These are phyloP conservation scores for Eutrema yunnanense DNA, from an alignment of 345 rosid genomes.

Conservation along the genomic window DNA sequence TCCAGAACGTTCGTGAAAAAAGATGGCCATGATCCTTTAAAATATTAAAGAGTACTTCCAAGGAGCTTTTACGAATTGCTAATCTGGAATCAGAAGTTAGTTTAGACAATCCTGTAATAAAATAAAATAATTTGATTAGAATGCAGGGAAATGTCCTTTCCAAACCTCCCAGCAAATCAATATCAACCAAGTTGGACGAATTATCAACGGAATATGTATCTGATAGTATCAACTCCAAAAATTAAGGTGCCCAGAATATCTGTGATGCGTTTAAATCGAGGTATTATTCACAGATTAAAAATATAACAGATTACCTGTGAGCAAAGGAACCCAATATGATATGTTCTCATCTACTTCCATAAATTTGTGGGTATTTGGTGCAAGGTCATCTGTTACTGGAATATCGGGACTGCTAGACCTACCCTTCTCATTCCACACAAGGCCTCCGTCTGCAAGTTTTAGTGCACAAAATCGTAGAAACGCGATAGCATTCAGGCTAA, in stretches of 20 bases:
- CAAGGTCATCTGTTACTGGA: conserved; percentile 33
- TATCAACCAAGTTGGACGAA: conserved; percentile 1
- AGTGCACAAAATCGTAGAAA: conserved; percentile 93
- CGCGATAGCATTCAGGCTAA: conserved; percentile 93
- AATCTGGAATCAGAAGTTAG: conserved; percentile 80
- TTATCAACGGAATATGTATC: neutral
- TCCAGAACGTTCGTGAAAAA: conserved; percentile 75
- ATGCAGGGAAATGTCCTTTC: conserved; percentile 11
- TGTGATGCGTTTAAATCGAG: neutral
- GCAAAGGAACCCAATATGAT: conserved; percentile 89
- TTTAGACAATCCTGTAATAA: conserved; percentile 72
- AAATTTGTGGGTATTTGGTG: conserved; percentile 30
- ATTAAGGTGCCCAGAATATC: neutral
- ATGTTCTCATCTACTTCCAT: conserved; percentile 61
- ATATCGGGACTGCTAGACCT: conserved; percentile 33
- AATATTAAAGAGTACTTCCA: conserved; percentile 92
- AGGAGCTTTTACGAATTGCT: conserved; percentile 76
- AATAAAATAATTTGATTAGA: conserved; percentile 6
- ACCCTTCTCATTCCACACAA: conserved; percentile 56
- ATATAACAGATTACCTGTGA: conserved; percentile 53
- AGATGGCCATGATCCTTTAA: conserved; percentile 95
- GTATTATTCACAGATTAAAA: neutral
- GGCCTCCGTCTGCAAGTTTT: conserved; percentile 91
- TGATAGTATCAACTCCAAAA: neutral
- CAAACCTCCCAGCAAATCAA: neutral